Evolutionary conservation across 352 stramenopile species (phyloP), one percentile per base, ranked within the genome.

Genomic region (Ophiocytium majus): DNA sequence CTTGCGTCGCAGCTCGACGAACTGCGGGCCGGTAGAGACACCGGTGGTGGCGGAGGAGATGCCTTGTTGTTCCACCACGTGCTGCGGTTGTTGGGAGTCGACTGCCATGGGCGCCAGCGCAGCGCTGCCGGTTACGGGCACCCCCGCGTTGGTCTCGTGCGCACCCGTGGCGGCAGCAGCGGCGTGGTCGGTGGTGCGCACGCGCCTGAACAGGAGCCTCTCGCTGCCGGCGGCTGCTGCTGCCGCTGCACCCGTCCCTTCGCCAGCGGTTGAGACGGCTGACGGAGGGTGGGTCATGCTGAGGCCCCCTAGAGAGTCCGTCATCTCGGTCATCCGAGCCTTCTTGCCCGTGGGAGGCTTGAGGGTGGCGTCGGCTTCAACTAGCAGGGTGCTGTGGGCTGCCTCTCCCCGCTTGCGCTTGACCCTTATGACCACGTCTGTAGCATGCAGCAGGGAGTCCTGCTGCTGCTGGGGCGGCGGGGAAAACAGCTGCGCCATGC

Each of bases 361-460:
- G 10, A 36, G 5, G 64, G 64, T 14, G 64, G 5, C 76, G 34
- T 79, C 63, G 50, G 83, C 43, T 78, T 78, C 80, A 33, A 86
- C 83, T 0, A 86, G 63, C 14, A 86, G 76, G 71, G 76, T 80
- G 28, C 81, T 78, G 28, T 84, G 66, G 1, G 83, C 63, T 9
- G 63, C 31, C 43, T 86, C 83, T 64, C 71, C 83, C 34, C 83
- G 37, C 80, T 86, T 82, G 32, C 83, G 75, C 64, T 86, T 86
- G 76, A 86, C 79, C n/a, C 83, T 35, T 10, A 86, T 63, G 14
- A 86, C 79, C 19, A 86, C 83, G 1, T 63, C n/a, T n/a, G n/a
- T n/a, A n/a, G n/a, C n/a, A n/a, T n/a, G n/a, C n/a, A n/a, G n/a
- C n/a, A n/a, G n/a, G n/a, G n/a, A n/a, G n/a, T n/a, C n/a, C n/a